These are phyloP conservation scores for Pythium aristosporum DNA, from an alignment of 352 stramenopile genomes.

Conservation along the genomic window DNA sequence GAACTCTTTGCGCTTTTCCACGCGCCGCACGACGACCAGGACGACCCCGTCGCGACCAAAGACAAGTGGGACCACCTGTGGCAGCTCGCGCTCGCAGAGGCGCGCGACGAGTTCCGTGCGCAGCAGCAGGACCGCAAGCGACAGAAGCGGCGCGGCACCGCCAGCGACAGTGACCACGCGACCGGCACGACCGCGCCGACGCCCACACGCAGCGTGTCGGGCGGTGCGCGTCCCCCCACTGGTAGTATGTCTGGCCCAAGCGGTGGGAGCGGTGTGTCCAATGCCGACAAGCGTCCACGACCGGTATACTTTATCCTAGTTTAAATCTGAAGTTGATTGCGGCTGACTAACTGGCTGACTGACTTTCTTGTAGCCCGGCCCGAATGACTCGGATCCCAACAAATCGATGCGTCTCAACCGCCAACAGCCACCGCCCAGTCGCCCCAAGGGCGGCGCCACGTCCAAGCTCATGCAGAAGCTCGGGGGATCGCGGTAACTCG, in stretches of 20 bases:
- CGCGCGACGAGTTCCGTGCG: slow-evolving; percentile 58
- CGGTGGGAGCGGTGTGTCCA: neutral
- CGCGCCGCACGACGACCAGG: slow-evolving; percentile 14
- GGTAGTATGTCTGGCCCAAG: neutral
- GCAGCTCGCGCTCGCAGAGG: slow-evolving; percentile 51
- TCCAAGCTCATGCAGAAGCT: slow-evolving; percentile 83
- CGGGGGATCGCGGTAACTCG: no score
- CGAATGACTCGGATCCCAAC: slow-evolving; percentile 50
- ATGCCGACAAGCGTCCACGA: slow-evolving; percentile 44
- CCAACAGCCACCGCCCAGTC: slow-evolving; percentile 20
- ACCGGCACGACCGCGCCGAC: neutral
- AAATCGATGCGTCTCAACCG: slow-evolving; percentile 51
- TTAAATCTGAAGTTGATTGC: neutral
- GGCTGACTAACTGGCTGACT: neutral
- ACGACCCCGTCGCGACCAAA: slow-evolving; percentile 9
- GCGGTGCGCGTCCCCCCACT: neutral
- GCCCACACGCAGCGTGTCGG: neutral
- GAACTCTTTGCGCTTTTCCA: slow-evolving; percentile 70
- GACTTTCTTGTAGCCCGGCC: slow-evolving; percentile 30
- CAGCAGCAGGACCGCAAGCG: slow-evolving; percentile 39
- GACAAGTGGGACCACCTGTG: slow-evolving; percentile 45
- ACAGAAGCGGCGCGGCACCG: slow-evolving; percentile 22
- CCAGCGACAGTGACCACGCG: neutral
- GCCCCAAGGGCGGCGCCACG: slow-evolving; percentile 30
- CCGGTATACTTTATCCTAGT: slow-evolving; percentile 31